Conservation (phyloP, 2,329 filamentous ascomycete species). For the Gaeumannomyces sp. region DNA sequence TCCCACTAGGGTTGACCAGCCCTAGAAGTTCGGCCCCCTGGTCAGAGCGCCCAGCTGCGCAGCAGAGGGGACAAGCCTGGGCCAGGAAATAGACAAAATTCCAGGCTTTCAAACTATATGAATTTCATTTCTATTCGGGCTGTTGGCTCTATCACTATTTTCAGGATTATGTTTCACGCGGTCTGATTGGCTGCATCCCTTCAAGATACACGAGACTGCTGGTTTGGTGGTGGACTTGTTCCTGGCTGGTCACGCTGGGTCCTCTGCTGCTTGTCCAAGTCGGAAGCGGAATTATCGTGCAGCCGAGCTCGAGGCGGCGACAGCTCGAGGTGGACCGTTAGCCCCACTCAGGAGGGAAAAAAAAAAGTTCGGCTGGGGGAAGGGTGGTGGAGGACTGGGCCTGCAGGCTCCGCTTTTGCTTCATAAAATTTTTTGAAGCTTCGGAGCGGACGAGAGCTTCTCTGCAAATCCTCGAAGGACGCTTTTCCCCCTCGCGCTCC, state of each 20-base stretch:
- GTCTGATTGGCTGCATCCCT: constrained; percentile 1
- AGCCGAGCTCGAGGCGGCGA: not conserved
- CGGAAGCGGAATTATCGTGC: not conserved
- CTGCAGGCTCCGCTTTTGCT: constrained; percentile 4
- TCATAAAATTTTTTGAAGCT: constrained; percentile 9
- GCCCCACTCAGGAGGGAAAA: not conserved
- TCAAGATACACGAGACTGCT: not conserved
- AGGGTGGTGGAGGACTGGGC: constrained; percentile 2
- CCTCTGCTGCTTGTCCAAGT: too few species aligned
- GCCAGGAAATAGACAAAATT: not conserved
- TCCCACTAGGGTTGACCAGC: constrained; percentile 14
- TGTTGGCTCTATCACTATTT: not conserved
- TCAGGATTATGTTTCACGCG: not conserved
- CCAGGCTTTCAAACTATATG: not conserved
- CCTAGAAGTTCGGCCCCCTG: constrained; percentile 10
- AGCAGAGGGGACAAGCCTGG: not conserved
- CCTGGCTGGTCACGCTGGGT: too few species aligned
- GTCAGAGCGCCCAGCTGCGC: not conserved
- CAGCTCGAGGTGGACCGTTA: too few species aligned
- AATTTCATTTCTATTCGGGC: not conserved
- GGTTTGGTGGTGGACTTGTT: not conserved
- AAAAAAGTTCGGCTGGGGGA: constrained; percentile 8
- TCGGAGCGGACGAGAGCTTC: constrained; percentile 2
- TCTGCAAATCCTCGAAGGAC: constrained; percentile 2
- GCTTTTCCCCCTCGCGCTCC: not conserved